Percentiles rank a stretch among this genome's conserved stretches.
Conservation (phyloP, 2,329 filamentous ascomycete genomes). For the Diplodia sapinea region DNA sequence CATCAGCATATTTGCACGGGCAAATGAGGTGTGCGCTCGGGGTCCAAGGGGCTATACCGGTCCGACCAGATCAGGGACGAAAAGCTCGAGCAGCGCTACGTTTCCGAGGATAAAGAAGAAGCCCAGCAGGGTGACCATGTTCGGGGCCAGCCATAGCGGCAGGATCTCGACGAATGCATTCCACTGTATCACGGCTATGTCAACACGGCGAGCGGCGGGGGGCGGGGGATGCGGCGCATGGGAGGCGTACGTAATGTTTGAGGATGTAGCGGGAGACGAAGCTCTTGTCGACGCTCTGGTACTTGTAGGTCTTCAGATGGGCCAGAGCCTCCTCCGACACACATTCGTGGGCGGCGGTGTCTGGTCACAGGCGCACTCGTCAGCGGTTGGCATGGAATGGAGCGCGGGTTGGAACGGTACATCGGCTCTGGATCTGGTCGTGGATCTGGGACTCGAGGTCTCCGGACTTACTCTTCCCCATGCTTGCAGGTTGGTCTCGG, state of each 20-base stretch:
- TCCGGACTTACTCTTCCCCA: slow-evolving; percentile 33
- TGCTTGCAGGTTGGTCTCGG: slow-evolving; percentile 15
- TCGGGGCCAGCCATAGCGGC: slow-evolving; percentile 95
- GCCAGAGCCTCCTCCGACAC: slow-evolving; percentile 88
- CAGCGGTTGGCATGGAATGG: slow-evolving; percentile 20
- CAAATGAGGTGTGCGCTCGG: neutral
- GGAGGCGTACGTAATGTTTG: slow-evolving; percentile 81
- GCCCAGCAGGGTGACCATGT: slow-evolving; percentile 94
- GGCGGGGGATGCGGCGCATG: slow-evolving; percentile 15
- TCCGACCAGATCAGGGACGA: slow-evolving; percentile 87
- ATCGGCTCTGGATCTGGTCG: slow-evolving; percentile 30
- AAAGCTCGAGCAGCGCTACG: slow-evolving; percentile 74
- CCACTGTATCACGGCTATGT: slow-evolving; percentile 68
- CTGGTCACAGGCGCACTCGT: slow-evolving; percentile 41
- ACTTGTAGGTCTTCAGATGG: slow-evolving; percentile 95
- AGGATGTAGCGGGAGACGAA: slow-evolving; percentile 92
- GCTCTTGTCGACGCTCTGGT: slow-evolving; percentile 95
- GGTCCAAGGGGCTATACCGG: slow-evolving; percentile 65
- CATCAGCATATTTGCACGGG: slow-evolving; percentile 22
- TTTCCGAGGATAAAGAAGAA: slow-evolving; percentile 94
- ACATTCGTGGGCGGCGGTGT: slow-evolving; percentile 69
- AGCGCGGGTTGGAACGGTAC: slow-evolving; percentile 30
- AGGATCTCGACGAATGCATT: slow-evolving; percentile 92
- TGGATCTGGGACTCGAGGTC: slow-evolving; percentile 32
- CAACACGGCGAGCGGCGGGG: slow-evolving; percentile 34